These are phyloP conservation scores for Verticillium longisporum DNA, from an alignment of 2,329 filamentous ascomycete genomes.

Conservation along the genomic window DNA sequence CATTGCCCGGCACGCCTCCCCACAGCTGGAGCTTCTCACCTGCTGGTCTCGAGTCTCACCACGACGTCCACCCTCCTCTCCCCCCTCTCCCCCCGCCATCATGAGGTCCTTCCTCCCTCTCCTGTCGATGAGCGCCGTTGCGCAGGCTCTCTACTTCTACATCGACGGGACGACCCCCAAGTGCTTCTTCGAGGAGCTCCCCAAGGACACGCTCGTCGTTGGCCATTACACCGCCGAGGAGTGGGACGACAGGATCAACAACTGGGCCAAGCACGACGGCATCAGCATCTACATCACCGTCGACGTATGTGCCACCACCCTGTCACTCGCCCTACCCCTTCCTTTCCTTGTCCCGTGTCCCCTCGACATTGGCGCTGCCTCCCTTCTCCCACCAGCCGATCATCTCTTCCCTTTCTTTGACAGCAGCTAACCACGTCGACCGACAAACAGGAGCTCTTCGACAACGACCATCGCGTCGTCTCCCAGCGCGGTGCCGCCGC, in stretches of 20 bases:
- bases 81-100: slow-evolving; percentile 12
- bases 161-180: slow-evolving; percentile 80
- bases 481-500: slow-evolving; percentile 69
- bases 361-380: not conserved
- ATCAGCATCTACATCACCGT: slow-evolving; percentile 86
- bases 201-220: slow-evolving; percentile 94
- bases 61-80: not conserved
- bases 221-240: slow-evolving; percentile 86
- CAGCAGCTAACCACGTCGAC: not conserved
- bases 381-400: not conserved
- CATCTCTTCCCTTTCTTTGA: not conserved
- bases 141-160: slow-evolving; percentile 91
- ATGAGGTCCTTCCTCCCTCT: slow-evolving; percentile 60
- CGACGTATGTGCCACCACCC: slow-evolving; percentile 47
- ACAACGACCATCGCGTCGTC: slow-evolving; percentile 95
- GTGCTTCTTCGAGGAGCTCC: slow-evolving; percentile 97
- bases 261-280: slow-evolving; percentile 67
- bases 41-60: not conserved
- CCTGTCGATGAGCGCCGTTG: slow-evolving; percentile 56
- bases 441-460: slow-evolving; percentile 68
- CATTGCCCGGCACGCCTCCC: slow-evolving; percentile 3
- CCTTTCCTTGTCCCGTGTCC: too few relatives aligned
- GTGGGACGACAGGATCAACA: slow-evolving; percentile 62
- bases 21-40: not conserved
- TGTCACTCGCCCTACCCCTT: not conserved